Evolutionary conservation across 352 stramenopile genomes (phyloP), one percentile per base, ranked within the genome.

Genomic region (Peronospora destructor): DNA sequence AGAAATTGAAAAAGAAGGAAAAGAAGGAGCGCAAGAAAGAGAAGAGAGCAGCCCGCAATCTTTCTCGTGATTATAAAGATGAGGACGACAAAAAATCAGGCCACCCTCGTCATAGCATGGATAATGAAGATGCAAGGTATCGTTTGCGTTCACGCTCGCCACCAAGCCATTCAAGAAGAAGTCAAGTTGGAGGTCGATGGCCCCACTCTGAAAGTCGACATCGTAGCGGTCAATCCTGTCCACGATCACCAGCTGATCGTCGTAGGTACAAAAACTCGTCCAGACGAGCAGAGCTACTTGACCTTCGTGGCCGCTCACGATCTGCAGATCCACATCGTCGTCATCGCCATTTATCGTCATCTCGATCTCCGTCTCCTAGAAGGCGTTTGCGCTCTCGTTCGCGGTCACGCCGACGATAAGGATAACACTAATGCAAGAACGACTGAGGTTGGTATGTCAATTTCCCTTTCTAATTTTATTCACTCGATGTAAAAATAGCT

Each of bases 1-100:
- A 80, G 52, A 87, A 88, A 45, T 41, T 73, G 1, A 68, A 73
- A 32, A 90, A 85, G 45, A 80, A 81, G 42, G 66, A 84, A 40
- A 77, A 78, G 48, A 87, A 85, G 38, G 66, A 84, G 19, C 47
- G 57, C 17, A 70, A 76, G 44, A 63, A 60, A 13, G 53, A 74
- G 46, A 66, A 58, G 30, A 71, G 64, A 37, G 39, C 25, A 11
- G 49, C 58, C 37, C 53, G 42, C 6, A 42, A 56, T 37, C 37
- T 47, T 25, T 28, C 7, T 4, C 26, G 17, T 32, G 43, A 60
- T 16, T 50, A 21, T 19, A 33, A 56, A 19, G 19, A 58, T 11
- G 44, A 58, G 19, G 50, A 45, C 3, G 53, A 53, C 13, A 14
- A 48, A n/a, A 55, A 52, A 8, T 28, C 10, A 29, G 45, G 35